These are phyloP conservation scores for Thelonectria blattea DNA, from an alignment of 2,329 filamentous ascomycete genomes.

Conservation along the genomic window DNA sequence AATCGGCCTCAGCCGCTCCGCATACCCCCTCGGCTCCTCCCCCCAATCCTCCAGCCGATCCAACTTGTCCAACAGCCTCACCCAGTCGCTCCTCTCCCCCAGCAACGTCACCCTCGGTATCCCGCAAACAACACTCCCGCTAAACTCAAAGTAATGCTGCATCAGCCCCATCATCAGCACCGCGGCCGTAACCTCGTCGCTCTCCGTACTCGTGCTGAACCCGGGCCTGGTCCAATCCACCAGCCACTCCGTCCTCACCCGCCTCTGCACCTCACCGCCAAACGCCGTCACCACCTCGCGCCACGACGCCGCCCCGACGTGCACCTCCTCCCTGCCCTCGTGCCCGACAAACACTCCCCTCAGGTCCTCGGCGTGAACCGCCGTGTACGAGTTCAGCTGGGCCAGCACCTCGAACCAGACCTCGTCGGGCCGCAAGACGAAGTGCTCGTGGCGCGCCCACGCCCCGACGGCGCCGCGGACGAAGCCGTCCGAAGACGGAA, in stretches of 20 bases:
- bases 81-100: constrained; percentile 48
- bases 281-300: constrained; percentile 39
- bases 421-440: constrained; percentile 59
- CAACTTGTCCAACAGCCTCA: constrained; percentile 47
- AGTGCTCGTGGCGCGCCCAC: constrained; percentile 56
- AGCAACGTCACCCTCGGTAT: constrained; percentile 51
- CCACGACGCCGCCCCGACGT: constrained; percentile 37
- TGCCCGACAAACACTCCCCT: constrained; percentile 31
- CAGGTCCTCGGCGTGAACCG: constrained; percentile 53
- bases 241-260: constrained; percentile 49
- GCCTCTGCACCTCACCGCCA: constrained; percentile 48
- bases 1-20: not conserved
- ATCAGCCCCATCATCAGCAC: constrained; percentile 54
- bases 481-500: constrained; percentile 48
- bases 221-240: constrained; percentile 50
- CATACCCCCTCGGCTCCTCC: constrained; percentile 48
- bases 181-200: constrained; percentile 49
- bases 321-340: constrained; percentile 50
- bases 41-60: constrained; percentile 53
- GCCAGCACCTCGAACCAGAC: constrained; percentile 61
- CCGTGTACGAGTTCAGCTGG: constrained; percentile 59
- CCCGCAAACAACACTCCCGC: constrained; percentile 48
- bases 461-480: constrained; percentile 53
- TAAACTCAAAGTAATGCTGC: constrained; percentile 48
- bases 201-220: constrained; percentile 49